These are phyloP conservation scores for Penicillium bialowiezense DNA, from an alignment of 495 filamentous ascomycete species.

Conservation along the genomic window DNA sequence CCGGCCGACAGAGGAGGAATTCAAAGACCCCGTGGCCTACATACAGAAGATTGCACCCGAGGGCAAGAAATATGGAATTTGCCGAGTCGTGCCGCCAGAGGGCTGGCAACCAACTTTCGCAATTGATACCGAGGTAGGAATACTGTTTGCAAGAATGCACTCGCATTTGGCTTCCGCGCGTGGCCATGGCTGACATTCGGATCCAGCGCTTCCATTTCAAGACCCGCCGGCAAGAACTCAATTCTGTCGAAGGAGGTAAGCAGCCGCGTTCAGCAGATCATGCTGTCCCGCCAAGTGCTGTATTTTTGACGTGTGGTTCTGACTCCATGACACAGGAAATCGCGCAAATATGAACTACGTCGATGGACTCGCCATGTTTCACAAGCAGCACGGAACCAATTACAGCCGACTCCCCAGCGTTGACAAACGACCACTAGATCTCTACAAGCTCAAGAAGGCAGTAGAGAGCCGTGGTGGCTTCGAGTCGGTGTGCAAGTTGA, in stretches of 20 bases:
- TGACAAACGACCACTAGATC: slow-evolving; percentile 94
- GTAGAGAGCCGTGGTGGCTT: slow-evolving; percentile 93
- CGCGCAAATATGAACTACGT: slow-evolving; percentile 95
- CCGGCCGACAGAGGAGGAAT: slow-evolving; percentile 88
- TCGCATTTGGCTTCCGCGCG: background rate
- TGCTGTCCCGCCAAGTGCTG: slow-evolving; percentile 27
- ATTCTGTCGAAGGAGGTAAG: slow-evolving; percentile 97
- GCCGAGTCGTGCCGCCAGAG: slow-evolving; percentile 92
- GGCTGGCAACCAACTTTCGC: slow-evolving; percentile 93
- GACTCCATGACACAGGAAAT: slow-evolving; percentile 60
- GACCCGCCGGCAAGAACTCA: slow-evolving; percentile 94
- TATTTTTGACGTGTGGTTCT: slow-evolving; percentile 35
- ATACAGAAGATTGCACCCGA: slow-evolving; percentile 86
- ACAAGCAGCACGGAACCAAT: slow-evolving; percentile 93
- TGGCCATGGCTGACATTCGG: slow-evolving; percentile 3
- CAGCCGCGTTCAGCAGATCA: slow-evolving; percentile 33
- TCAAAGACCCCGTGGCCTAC: slow-evolving; percentile 88
- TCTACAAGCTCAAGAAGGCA: slow-evolving; percentile 95
- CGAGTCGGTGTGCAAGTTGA: slow-evolving; percentile 90
- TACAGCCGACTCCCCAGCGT: slow-evolving; percentile 93
- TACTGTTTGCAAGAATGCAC: background rate
- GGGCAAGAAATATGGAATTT: slow-evolving; percentile 81
- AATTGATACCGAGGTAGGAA: slow-evolving; percentile 89
- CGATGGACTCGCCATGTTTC: slow-evolving; percentile 92
- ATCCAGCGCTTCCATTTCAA: slow-evolving; percentile 91